Percentiles rank a stretch among this genome's conserved stretches.
phyloP scores from a whole-genome alignment of 352 stramenopile genomes.

The Phytophthora hibernalis region DNA sequence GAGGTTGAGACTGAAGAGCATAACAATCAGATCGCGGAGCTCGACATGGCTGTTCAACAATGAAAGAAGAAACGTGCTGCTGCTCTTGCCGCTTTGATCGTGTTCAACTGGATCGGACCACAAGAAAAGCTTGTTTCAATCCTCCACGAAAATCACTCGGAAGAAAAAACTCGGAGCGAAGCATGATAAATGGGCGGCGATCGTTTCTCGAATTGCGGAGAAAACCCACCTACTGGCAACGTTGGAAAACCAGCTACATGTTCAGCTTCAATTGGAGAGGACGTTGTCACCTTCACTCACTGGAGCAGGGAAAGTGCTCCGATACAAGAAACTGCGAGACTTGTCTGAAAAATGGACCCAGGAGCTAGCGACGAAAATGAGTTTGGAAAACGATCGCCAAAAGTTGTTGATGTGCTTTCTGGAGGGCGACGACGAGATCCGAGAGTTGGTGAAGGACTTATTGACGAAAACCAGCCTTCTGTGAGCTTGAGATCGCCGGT shows the following conservation, averaged over 20 bases:
- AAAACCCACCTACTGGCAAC: neutral
- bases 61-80: neutral
- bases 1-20: neutral
- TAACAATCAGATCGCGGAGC: neutral
- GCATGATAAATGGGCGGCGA: neutral
- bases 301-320: neutral
- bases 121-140: neutral
- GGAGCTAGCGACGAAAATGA: neutral
- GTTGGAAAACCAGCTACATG: neutral
- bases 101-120: neutral
- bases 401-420: constrained; percentile 7
- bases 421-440: neutral
- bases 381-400: neutral
- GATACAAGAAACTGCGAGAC: neutral
- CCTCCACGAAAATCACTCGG: neutral
- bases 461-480: neutral
- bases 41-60: neutral
- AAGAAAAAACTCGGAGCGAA: neutral
- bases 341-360: neutral
- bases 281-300: neutral
- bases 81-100: neutral
- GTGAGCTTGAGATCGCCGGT: neutral
- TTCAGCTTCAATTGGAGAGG: neutral
- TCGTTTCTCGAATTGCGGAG: neutral
- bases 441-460: neutral